Evolutionary conservation across 2,329 filamentous ascomycete genomes (phyloP), one percentile per base, ranked within the genome.

Genomic region (Penicillium freii): DNA sequence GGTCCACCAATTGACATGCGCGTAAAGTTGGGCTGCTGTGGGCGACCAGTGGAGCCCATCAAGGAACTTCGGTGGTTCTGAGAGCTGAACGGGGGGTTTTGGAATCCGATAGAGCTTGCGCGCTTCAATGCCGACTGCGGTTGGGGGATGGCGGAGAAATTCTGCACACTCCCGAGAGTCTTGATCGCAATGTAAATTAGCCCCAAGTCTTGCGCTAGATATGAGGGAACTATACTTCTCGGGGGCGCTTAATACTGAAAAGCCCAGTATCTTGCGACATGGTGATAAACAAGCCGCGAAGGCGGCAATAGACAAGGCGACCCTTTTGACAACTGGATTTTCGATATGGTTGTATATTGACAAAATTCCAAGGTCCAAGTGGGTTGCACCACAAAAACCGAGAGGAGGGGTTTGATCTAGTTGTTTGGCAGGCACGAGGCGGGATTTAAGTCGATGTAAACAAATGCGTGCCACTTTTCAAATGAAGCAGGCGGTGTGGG

Each of bases 101-200:
- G 82, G 68, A 86, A 81, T 70, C 86, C 86, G 66, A 86, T 87
- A 13, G 91, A 92, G 70, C 87, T 94, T 31, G 90, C 89, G 74
- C 94, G 90, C 80, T 99, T 99, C 83, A 99, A 88, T 40, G 92
- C 91, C 40, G 93, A 97, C 29, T 90, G 84, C 9, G 94, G 93
- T 77, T 96, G 91, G 21, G 94, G 94, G 62, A 99, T 90, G 23
- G 86, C 85, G 21, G 90, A 89, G 74, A 92, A 93, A 74, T 87
- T 86, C 73, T 86, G 93, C 70, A 96, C 86, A 65, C 87, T 87
- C 63, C 89, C 92, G 59, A 97, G 85, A 53, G 94, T 97, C 91
- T 76, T 56, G 11, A 57, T 47, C 36, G 51, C 48, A 54, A 44
- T 55, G 38, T 66, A 54, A 53, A 64, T 68, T 56, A 69, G 63